Evolutionary conservation across 2,329 filamentous ascomycete genomes (phyloP), one percentile per base, ranked within the genome.

Genomic region (Aspergillus ochraceoroseus): DNA sequence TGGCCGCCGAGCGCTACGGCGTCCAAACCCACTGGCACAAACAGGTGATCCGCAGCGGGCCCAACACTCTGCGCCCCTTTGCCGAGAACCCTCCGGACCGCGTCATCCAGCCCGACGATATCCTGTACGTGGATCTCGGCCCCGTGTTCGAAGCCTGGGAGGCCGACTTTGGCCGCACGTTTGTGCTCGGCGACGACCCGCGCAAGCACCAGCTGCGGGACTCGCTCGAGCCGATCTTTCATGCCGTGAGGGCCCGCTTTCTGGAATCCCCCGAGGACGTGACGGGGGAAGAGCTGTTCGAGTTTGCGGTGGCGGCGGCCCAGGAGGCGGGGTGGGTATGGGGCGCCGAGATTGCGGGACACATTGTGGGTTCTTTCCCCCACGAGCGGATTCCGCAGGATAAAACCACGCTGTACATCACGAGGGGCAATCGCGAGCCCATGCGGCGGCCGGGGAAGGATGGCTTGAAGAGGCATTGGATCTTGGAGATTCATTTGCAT

Each of bases 21-120:
- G 62, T 76, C 7, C 55, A 59, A 11, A 74, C 68, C 2, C 70
- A 75, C 44, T 76, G 73, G 73, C 73, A 76, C 55, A 76, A 75
- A 50, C 66, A 71, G 4, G 64, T 75, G 1, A 62, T 75, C 22
- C 61, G 73, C 5, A 72, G 68, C 45, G 73, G 72, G 0, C 67
- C 69, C 3, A 73, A 76, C 52, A 75, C 72, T 0, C 47, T 75
- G 3, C 44, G 55, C 1, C 72, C 72, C 0, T 75, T 72, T 39
- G 54, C 59, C 3, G 72, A 73, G 2, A 74, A 74, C 49, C 71
- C 72, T 0, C 70, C 71, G 0, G 70, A 75, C 46, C 70, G 72
- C 3, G 53, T 66, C 20, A 68, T 76, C 32, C 48, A 69, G 44
- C 51, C 56, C 2, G 71, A 73, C 37, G 73, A 76, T 40, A 75